Conservation (phyloP, 768 basidiomycete genomes). For the Pleurotus giganteus region DNA sequence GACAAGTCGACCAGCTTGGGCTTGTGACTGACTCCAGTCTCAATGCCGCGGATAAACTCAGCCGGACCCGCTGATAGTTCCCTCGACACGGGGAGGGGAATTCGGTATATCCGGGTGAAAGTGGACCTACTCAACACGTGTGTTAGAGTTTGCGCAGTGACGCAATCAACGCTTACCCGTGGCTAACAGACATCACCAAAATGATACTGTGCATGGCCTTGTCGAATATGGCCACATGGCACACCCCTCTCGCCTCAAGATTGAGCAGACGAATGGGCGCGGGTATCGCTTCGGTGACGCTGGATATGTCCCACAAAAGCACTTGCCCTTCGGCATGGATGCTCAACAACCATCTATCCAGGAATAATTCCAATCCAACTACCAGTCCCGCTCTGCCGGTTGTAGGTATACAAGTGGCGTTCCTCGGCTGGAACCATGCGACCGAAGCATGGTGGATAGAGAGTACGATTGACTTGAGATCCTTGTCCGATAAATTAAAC, state of each 20-base stretch:
- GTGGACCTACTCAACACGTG: slow-evolving; percentile 17
- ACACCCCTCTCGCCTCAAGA: slow-evolving; percentile 15
- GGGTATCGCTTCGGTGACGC: not conserved
- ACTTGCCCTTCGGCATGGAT: slow-evolving; percentile 1
- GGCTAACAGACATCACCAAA: slow-evolving; percentile 23
- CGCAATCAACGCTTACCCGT: slow-evolving; percentile 16
- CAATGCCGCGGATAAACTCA: slow-evolving; percentile 17
- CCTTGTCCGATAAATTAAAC: not conserved
- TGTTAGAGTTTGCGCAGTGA: not conserved
- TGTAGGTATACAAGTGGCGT: not conserved
- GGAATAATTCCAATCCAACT: slow-evolving; percentile 1
- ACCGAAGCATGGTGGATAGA: not conserved
- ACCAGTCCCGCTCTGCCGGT: not conserved
- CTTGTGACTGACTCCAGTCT: slow-evolving; percentile 20
- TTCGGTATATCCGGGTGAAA: slow-evolving; percentile 20
- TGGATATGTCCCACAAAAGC: not conserved
- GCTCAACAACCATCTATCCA: slow-evolving; percentile 7
- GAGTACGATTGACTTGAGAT: slow-evolving; percentile 2
- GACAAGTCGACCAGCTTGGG: slow-evolving; percentile 34
- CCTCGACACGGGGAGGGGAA: slow-evolving; percentile 10
- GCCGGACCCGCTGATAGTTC: slow-evolving; percentile 12
- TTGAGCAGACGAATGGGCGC: not conserved
- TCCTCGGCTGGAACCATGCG: not conserved
- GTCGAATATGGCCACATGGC: slow-evolving; percentile 22
- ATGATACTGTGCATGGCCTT: slow-evolving; percentile 20